Conservation (phyloP, 1,284 basidiomycete genomes). For the Inonotus obliquus region DNA sequence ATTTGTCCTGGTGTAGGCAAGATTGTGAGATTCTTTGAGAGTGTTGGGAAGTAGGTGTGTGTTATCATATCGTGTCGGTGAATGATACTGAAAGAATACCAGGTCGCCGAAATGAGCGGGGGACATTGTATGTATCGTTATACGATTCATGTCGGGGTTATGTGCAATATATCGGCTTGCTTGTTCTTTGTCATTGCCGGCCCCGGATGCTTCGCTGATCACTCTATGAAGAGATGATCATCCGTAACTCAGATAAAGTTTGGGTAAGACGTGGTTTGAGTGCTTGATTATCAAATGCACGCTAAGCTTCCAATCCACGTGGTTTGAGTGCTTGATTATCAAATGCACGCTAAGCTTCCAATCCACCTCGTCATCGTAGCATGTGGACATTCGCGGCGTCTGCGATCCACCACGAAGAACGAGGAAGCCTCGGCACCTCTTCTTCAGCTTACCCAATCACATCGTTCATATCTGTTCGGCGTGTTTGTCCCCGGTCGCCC, state of each 20-base stretch:
- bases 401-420: too few relatives aligned
- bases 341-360: not conserved
- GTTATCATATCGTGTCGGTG: not conserved
- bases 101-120: not conserved
- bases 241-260: not conserved
- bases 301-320: too few relatives aligned
- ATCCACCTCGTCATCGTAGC: not conserved
- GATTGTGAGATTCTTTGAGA: conserved; percentile 56
- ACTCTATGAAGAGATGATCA: not conserved
- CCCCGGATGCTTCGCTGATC: not conserved
- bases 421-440: not conserved
- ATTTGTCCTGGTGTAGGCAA: conserved; percentile 59
- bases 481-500: not conserved
- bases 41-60: conserved; percentile 17
- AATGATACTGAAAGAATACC: not conserved
- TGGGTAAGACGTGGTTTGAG: not conserved
- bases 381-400: too few relatives aligned
- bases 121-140: not conserved
- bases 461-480: not conserved
- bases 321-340: too few relatives aligned
- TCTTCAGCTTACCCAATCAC: not conserved
- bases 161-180: not conserved
- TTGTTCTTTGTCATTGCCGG: not conserved
- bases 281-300: too few relatives aligned
- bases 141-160: not conserved